These are phyloP conservation scores for Barnettozyma wickerhamii DNA, from an alignment of 805 yeast genomes.

Conservation along the genomic window DNA sequence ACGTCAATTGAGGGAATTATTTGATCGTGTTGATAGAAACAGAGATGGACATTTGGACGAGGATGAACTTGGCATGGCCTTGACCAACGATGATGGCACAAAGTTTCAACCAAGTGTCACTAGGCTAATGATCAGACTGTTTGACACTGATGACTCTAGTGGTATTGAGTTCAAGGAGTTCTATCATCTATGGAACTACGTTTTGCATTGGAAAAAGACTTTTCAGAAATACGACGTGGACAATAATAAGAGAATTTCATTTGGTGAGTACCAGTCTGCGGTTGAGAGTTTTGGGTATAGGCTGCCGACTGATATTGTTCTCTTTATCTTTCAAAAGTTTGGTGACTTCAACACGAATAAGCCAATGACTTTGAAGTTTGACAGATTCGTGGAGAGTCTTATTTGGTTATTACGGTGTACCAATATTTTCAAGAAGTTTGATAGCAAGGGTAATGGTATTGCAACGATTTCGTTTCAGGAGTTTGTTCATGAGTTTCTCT, in stretches of 20 bases:
- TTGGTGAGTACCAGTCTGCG: conserved; percentile 60
- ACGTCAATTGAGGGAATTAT: conserved; percentile 43
- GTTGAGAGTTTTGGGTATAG: conserved; percentile 63
- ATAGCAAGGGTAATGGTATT: conserved; percentile 67
- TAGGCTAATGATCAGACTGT: conserved; percentile 56
- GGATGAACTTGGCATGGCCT: conserved; percentile 52
- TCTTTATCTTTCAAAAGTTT: conserved; percentile 54
- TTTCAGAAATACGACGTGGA: conserved; percentile 61
- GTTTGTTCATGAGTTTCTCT: conserved; percentile 50
- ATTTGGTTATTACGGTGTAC: conserved; percentile 75
- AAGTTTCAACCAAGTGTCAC: conserved; percentile 58
- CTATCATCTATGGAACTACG: conserved; percentile 62
- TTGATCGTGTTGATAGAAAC: conserved; percentile 51
- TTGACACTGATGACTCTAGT: conserved; percentile 46
- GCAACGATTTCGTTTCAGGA: conserved; percentile 65
- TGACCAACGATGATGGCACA: conserved; percentile 61
- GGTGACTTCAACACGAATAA: conserved; percentile 33
- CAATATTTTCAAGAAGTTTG: conserved; percentile 73
- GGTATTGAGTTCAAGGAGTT: conserved; percentile 55
- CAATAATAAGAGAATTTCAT: conserved; percentile 54
- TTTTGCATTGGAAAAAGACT: conserved; percentile 60
- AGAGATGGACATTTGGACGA: conserved; percentile 52
- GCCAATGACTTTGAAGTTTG: conserved; percentile 56
- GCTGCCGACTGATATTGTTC: conserved; percentile 50
- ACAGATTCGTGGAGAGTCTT: conserved; percentile 74